phyloP scores from a whole-genome alignment of 2,329 filamentous ascomycete species.

The Aspergillus sojae region DNA sequence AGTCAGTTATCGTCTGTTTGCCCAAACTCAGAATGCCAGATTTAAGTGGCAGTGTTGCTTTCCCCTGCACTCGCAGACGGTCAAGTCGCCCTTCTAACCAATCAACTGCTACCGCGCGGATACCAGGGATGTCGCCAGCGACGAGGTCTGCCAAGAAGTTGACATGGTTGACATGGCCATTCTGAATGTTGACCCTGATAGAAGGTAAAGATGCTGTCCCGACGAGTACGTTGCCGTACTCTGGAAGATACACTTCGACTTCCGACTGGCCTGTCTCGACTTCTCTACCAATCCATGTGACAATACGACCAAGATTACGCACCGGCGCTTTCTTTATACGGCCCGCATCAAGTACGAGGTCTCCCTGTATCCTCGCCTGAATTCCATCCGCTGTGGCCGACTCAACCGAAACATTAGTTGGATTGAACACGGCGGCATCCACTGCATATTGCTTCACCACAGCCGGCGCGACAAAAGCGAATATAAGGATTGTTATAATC shows the following conservation, averaged over 20 bases:
- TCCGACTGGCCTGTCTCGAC: constrained; percentile 73
- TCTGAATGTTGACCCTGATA: constrained; percentile 73
- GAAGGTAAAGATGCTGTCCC: constrained; percentile 77
- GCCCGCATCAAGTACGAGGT: constrained; percentile 77
- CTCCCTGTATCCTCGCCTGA: constrained; percentile 76
- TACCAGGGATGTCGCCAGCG: constrained; percentile 74
- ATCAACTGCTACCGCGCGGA: constrained; percentile 80
- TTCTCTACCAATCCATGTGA: constrained; percentile 77
- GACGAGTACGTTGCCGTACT: constrained; percentile 75
- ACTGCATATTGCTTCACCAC: constrained; percentile 84
- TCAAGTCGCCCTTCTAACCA: constrained; percentile 81
- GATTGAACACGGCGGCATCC: constrained; percentile 77
- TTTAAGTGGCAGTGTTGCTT: constrained; percentile 71
- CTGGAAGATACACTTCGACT: constrained; percentile 77
- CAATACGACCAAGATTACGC: constrained; percentile 73
- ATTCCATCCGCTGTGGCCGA: constrained; percentile 80
- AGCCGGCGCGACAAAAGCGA: constrained; percentile 80
- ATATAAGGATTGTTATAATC: constrained; percentile 69
- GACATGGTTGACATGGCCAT: constrained; percentile 74
- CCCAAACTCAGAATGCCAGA: constrained; percentile 80
- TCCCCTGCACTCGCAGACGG: constrained; percentile 71
- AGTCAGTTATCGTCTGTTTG: constrained; percentile 73
- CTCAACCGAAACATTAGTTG: constrained; percentile 81
- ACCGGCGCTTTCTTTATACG: constrained; percentile 72
- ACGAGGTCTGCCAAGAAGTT: constrained; percentile 77